Evolutionary conservation across 768 basidiomycete species (phyloP).

Genomic region (Amanita phalloides): DNA sequence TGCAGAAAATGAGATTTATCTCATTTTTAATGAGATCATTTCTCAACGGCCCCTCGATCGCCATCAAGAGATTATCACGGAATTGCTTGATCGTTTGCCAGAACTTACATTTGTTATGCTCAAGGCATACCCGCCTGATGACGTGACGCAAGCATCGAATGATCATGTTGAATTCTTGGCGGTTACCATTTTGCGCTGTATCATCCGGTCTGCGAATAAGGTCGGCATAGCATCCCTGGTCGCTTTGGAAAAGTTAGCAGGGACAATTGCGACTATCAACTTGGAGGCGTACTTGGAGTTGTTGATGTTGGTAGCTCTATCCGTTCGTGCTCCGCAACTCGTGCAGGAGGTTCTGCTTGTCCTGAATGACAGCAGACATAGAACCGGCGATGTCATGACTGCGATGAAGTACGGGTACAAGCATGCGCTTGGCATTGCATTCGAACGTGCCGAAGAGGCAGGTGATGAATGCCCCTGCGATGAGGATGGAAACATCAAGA

Average conservation of each 20-base stretch:
- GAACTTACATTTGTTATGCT: slow-evolving; percentile 44
- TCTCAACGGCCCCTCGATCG: slow-evolving; percentile 15
- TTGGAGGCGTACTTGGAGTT: slow-evolving; percentile 38
- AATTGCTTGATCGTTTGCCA: slow-evolving; percentile 41
- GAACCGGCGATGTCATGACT: slow-evolving; percentile 13
- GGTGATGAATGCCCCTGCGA: slow-evolving; percentile 58
- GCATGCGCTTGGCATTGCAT: slow-evolving; percentile 44
- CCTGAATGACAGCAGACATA: slow-evolving; percentile 35
- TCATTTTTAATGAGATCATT: slow-evolving; percentile 34
- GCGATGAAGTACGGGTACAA: slow-evolving; percentile 38
- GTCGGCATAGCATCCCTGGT: slow-evolving; percentile 46
- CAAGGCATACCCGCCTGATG: slow-evolving; percentile 34
- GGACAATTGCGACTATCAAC: slow-evolving; percentile 28
- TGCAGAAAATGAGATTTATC: slow-evolving; percentile 43
- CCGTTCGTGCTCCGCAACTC: slow-evolving; percentile 38
- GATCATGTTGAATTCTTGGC: slow-evolving; percentile 19
- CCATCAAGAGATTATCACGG: slow-evolving; percentile 15
- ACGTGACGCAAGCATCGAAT: slow-evolving; percentile 17
- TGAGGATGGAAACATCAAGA: slow-evolving; percentile 39
- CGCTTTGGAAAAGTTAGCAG: slow-evolving; percentile 43
- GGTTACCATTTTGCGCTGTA: slow-evolving; percentile 28
- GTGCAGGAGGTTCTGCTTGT: slow-evolving; percentile 53
- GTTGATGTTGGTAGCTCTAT: slow-evolving; percentile 39
- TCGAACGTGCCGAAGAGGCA: slow-evolving; percentile 59
- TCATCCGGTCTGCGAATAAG: slow-evolving; percentile 45